A percentile compares a stretch with the other conserved stretches of the same genome.
Conservation (phyloP, 139 green algal species). For the Haematococcus sp. region DNA sequence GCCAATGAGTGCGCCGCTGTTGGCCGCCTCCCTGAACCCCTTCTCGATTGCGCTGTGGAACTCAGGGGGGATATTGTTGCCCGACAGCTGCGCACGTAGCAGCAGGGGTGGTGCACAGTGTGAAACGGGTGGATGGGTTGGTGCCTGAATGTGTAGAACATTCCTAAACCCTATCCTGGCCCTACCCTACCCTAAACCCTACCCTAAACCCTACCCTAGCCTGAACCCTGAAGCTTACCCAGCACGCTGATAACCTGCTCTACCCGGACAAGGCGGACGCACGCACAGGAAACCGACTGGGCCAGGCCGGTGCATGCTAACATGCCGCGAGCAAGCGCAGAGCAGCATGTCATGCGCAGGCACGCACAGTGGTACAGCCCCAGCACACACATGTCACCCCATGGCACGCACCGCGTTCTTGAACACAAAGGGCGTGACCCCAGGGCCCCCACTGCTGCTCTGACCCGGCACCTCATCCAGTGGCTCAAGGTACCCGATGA, state of each 20-base stretch:
- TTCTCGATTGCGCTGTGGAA: conserved; percentile 85
- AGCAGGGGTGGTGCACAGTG: neutral
- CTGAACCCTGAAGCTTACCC: too few relatives aligned
- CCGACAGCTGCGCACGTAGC: conserved; percentile 55
- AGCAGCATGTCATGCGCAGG: too few relatives aligned
- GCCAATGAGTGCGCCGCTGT: conserved; percentile 80
- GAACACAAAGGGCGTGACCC: conserved; percentile 26
- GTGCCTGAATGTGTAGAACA: neutral
- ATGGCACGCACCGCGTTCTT: conserved; percentile 23
- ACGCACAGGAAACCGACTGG: too few relatives aligned
- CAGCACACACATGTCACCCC: too few relatives aligned
- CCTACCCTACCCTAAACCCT: neutral
- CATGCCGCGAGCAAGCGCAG: too few relatives aligned
- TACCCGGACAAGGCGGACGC: too few relatives aligned
- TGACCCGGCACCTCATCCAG: conserved; percentile 23
- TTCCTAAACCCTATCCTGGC: conserved; percentile 73
- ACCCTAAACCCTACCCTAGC: neutral
- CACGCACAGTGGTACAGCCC: too few relatives aligned
- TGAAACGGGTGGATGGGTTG: neutral
- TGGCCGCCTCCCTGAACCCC: conserved; percentile 91
- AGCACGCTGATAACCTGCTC: too few relatives aligned
- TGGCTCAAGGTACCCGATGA: conserved; percentile 50
- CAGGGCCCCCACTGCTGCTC: conserved; percentile 1
- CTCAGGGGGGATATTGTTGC: conserved; percentile 85
- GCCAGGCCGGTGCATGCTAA: too few relatives aligned